Evolutionary conservation across 371 early-diverging fungal genomes (phyloP).

Genomic region (Haplosporangium sp.): DNA sequence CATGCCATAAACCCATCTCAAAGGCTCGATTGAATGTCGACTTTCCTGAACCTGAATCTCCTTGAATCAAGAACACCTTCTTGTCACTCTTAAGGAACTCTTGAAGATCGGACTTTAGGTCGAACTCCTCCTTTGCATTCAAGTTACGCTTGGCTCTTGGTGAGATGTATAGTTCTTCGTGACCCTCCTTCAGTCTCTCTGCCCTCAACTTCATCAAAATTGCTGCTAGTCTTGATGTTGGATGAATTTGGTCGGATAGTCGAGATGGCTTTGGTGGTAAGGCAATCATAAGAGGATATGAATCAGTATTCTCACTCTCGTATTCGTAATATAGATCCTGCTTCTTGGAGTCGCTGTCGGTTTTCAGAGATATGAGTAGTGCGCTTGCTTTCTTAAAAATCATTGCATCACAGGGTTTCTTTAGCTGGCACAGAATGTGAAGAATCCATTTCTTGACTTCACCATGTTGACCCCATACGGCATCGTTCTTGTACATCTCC

Average conservation of each 20-base stretch:
- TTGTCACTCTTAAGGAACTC: neutral
- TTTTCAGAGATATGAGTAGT: neutral
- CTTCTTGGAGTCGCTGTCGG: neutral
- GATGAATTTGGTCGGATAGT: no score
- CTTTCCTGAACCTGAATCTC: neutral
- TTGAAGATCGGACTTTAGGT: neutral
- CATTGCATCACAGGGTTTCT: neutral
- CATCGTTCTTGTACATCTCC: constrained; percentile 6
- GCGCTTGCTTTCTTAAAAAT: neutral
- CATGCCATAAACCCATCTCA: constrained; percentile 2
- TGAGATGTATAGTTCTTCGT: constrained; percentile 5
- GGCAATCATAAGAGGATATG: neutral
- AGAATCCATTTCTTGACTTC: constrained; percentile 5
- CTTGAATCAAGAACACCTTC: no score
- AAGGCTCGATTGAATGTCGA: constrained; percentile 17
- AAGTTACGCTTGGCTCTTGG: constrained; percentile 5
- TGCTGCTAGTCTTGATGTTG: neutral
- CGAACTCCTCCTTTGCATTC: neutral
- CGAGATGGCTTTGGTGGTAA: neutral
- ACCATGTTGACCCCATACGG: constrained; percentile 2
- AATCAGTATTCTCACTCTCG: neutral
- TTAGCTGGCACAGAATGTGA: constrained; percentile 2
- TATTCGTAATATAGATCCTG: neutral
- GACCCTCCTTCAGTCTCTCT: neutral
- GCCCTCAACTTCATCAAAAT: neutral